Evolutionary conservation across 495 filamentous ascomycete genomes (phyloP).

Genomic region (Penicillium nucicola): DNA sequence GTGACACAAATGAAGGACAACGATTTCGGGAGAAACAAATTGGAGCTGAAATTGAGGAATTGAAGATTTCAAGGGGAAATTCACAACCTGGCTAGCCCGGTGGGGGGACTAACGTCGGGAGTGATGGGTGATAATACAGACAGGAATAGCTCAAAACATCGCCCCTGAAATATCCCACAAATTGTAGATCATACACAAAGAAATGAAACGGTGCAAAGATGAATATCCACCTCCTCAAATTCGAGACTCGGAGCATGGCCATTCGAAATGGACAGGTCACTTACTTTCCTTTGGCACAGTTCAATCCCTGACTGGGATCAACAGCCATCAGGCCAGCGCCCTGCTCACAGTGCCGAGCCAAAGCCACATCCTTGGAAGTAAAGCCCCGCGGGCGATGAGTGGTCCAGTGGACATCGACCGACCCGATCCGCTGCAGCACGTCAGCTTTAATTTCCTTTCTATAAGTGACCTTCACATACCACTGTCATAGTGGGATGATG

Average conservation of each 20-base stretch:
- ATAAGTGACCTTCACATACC: slow-evolving; percentile 24
- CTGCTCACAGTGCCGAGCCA: slow-evolving; percentile 66
- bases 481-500: slow-evolving; percentile 48
- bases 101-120: slow-evolving; percentile 9
- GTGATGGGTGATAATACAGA: not conserved
- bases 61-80: slow-evolving; percentile 11
- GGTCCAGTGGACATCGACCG: slow-evolving; percentile 60
- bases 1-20: slow-evolving; percentile 3
- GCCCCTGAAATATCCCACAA: too few relatives aligned
- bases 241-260: not conserved
- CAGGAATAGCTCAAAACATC: too few relatives aligned
- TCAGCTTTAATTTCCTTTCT: slow-evolving; percentile 10
- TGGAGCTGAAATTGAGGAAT: slow-evolving; percentile 7
- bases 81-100: slow-evolving; percentile 8
- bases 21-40: slow-evolving; percentile 6
- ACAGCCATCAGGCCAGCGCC: slow-evolving; percentile 43
- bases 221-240: not conserved
- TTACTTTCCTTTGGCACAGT: slow-evolving; percentile 20
- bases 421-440: slow-evolving; percentile 35
- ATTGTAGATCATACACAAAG: not conserved
- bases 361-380: slow-evolving; percentile 60
- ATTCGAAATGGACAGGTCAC: too few relatives aligned
- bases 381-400: slow-evolving; percentile 71
- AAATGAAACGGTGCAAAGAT: not conserved
- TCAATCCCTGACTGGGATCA: slow-evolving; percentile 31